Percentiles rank a stretch among this genome's conserved stretches.
Evolutionary conservation across 441 rosid genomes (phyloP).

Genomic region (Arabidopsis hybrid): DNA sequence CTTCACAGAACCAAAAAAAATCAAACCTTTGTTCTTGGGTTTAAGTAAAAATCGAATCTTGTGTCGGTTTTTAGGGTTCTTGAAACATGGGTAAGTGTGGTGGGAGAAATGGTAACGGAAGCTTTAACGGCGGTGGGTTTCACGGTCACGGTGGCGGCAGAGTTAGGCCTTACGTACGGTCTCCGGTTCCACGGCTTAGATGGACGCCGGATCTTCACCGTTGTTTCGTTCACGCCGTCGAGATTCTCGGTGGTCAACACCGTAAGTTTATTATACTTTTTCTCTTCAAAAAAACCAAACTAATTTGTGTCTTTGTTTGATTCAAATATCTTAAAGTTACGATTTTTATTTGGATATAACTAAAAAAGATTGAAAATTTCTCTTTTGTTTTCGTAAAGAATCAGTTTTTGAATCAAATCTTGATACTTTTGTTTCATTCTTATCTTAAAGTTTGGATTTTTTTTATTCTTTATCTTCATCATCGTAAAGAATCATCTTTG

Average conservation of each 20-base stretch:
- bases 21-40: neutral
- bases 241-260: slow-evolving; percentile 87
- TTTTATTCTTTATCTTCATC: neutral
- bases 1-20: neutral
- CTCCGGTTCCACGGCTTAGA: slow-evolving; percentile 89
- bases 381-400: neutral
- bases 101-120: slow-evolving; percentile 66
- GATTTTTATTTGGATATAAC: neutral
- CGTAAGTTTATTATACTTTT: slow-evolving; percentile 49
- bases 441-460: neutral
- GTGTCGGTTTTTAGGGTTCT: slow-evolving; percentile 12
- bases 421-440: slow-evolving; percentile 11
- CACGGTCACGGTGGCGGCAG: slow-evolving; percentile 42
- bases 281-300: neutral
- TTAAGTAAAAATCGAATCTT: neutral
- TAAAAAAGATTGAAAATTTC: neutral
- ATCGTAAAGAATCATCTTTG: neutral
- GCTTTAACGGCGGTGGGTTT: slow-evolving; percentile 30
- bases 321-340: neutral
- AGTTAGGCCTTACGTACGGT: slow-evolving; percentile 82
- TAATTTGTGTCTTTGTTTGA: slow-evolving; percentile 15
- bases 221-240: slow-evolving; percentile 86
- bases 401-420: slow-evolving; percentile 14
- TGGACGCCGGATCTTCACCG: slow-evolving; percentile 99
- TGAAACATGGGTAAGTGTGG: slow-evolving; percentile 73